These are phyloP conservation scores for Suhomyces faveliae DNA, from an alignment of 805 yeast species.

Conservation along the genomic window DNA sequence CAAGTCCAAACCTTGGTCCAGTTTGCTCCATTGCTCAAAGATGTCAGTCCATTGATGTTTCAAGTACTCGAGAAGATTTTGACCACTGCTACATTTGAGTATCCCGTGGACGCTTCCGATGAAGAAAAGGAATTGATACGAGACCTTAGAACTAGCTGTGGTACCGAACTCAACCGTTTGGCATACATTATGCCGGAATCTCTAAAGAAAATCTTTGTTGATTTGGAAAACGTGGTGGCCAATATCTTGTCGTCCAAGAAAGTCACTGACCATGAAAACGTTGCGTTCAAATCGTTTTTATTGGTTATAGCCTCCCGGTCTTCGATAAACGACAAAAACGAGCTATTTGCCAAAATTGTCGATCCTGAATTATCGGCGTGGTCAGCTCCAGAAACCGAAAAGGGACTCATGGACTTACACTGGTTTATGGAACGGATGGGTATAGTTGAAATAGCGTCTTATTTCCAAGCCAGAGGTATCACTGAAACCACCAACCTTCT, in stretches of 20 bases:
- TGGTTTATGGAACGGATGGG: conserved; percentile 99
- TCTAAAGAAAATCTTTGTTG: conserved; percentile 73
- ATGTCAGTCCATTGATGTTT: conserved; percentile 71
- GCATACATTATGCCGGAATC: conserved; percentile 95
- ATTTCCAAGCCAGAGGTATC: conserved; percentile 80
- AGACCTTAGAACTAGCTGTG: conserved; percentile 87
- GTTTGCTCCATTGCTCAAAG: conserved; percentile 86
- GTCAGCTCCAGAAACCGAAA: conserved; percentile 88
- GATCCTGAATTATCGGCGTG: conserved; percentile 92
- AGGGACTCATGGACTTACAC: conserved; percentile 83
- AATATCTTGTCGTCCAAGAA: conserved; percentile 65
- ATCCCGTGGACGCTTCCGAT: conserved; percentile 64
- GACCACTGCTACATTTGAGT: conserved; percentile 80
- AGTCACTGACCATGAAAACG: conserved; percentile 86
- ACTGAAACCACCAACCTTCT: conserved; percentile 72
- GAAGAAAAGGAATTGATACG: conserved; percentile 78
- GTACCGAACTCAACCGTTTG: conserved; percentile 89
- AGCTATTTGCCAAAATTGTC: conserved; percentile 79
- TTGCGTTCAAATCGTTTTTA: conserved; percentile 88
- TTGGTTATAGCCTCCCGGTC: conserved; percentile 90
- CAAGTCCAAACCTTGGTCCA: conserved; percentile 91
- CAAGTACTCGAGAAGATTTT: conserved; percentile 79
- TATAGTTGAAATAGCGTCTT: conserved; percentile 87
- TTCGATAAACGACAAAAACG: conserved; percentile 67
- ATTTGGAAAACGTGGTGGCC: conserved; percentile 78